Conservation (phyloP, 1,284 basidiomycete genomes). For the Leccinum solheimii region DNA sequence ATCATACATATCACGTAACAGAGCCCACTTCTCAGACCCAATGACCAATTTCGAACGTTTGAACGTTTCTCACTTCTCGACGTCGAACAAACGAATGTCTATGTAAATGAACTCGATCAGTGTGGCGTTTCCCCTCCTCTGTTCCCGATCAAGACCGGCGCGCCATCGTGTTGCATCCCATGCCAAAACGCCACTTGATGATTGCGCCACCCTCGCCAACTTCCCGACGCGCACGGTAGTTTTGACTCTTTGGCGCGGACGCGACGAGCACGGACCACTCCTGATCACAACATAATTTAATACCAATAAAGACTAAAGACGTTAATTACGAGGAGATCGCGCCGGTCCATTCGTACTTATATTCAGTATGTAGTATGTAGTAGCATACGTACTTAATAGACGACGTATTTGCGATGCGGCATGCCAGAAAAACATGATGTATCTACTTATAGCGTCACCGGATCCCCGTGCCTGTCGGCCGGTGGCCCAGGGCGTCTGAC, state of each 20-base stretch:
- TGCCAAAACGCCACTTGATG: background rate
- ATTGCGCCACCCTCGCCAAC: background rate
- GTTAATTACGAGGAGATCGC: background rate
- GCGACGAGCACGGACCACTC: background rate
- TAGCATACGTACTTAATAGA: background rate
- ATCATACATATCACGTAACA: background rate
- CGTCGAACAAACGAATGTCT: background rate
- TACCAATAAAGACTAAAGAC: background rate
- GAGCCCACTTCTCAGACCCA: background rate
- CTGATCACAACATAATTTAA: background rate
- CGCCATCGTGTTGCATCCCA: background rate
- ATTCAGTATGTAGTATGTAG: conserved; percentile 10
- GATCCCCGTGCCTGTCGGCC: background rate
- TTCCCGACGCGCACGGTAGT: background rate
- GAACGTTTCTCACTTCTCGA: background rate
- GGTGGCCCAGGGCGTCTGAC: background rate
- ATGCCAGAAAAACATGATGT: background rate
- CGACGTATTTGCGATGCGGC: background rate
- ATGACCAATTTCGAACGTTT: background rate
- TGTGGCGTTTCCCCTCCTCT: background rate
- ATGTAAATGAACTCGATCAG: background rate
- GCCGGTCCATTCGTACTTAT: background rate
- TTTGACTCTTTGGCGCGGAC: background rate
- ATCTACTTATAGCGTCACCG: background rate
- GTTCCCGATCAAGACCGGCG: background rate